Percentiles rank a stretch among this genome's conserved stretches.
Conservation (phyloP, 2,329 filamentous ascomycete species). For the Microsporum audouinii region DNA sequence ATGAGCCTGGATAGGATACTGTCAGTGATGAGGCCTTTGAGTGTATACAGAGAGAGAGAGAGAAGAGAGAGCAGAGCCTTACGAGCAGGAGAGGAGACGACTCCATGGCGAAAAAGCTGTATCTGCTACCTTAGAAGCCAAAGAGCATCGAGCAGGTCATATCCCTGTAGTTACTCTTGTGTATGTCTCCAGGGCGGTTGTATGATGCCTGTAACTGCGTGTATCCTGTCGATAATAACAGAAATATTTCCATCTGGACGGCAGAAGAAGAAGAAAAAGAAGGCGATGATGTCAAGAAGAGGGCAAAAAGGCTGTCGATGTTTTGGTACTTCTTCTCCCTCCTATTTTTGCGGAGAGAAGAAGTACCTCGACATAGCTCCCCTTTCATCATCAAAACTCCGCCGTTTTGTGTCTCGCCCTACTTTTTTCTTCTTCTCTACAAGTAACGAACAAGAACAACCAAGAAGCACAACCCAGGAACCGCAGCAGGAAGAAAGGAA, state of each 20-base stretch:
- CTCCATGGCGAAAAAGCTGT: constrained; percentile 47
- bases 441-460: too few relatives aligned
- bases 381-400: too few relatives aligned
- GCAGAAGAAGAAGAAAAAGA: background rate
- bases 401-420: too few relatives aligned
- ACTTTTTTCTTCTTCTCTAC: too few relatives aligned
- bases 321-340: background rate
- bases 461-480: too few relatives aligned
- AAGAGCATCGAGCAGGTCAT: background rate
- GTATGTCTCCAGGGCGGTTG: background rate
- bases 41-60: background rate
- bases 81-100: constrained; percentile 56
- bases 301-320: background rate
- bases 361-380: background rate
- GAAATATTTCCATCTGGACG: background rate
- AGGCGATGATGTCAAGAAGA: background rate
- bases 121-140: background rate
- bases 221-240: background rate
- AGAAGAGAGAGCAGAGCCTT: constrained; percentile 16
- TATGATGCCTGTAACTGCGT: background rate
- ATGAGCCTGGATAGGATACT: constrained; percentile 52
- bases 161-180: background rate
- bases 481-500: too few relatives aligned
- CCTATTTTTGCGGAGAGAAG: background rate
- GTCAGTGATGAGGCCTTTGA: background rate